These are phyloP conservation scores for Rhodamnia rubescens DNA, from an alignment of 345 rosid genomes.

Conservation along the genomic window DNA sequence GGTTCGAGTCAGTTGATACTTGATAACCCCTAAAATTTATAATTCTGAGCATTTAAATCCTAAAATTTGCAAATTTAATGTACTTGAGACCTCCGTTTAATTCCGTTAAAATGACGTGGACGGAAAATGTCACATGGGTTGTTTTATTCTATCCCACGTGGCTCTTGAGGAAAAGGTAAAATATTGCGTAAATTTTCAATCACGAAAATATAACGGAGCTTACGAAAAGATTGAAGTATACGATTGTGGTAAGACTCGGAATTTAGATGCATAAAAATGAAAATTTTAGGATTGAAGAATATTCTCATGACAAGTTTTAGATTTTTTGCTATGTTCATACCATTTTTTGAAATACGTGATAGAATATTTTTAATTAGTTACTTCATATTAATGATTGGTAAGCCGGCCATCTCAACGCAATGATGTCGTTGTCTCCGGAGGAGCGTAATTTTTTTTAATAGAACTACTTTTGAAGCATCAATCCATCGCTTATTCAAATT, in stretches of 20 bases:
- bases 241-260: neutral
- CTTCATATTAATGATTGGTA: neutral
- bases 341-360: fast-evolving
- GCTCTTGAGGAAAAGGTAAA: neutral
- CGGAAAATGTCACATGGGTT: neutral
- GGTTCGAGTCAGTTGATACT: too few relatives aligned
- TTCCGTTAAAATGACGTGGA: neutral
- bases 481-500: neutral
- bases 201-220: neutral
- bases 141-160: neutral
- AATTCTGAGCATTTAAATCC: neutral
- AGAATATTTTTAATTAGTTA: neutral
- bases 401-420: neutral
- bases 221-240: neutral
- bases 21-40: neutral
- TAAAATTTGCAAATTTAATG: neutral
- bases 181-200: neutral
- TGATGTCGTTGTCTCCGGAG: fast-evolving
- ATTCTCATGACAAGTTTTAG: neutral
- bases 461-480: neutral
- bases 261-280: neutral
- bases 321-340: neutral
- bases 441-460: neutral
- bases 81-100: neutral
- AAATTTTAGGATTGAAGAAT: fast-evolving